Evolutionary conservation across 768 basidiomycete genomes (phyloP), one percentile per base, ranked within the genome.

Genomic region (Leccinellum rugosiceps): DNA sequence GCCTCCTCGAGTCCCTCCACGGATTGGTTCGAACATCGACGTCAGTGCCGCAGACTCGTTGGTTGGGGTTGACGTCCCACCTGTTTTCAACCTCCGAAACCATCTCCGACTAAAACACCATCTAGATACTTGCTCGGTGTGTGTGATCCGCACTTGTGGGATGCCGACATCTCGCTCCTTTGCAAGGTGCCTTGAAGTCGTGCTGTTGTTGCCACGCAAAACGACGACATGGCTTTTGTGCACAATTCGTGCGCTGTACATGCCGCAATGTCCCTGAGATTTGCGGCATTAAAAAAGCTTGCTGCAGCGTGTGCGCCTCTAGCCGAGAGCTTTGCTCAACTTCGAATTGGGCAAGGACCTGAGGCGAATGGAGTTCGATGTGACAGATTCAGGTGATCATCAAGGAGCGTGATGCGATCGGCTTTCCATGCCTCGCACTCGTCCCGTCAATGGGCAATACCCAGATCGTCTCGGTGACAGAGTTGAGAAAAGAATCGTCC

Each of bases 1-100:
- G 3, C 92, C 92, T n/a, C 92, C 92, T 56, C 92, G 84, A 21
- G 91, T 94, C n/a, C 92, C 92, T 45, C 90, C 92, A 52, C 92
- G 83, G 38, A 90, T 83, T 10, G 91, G 91, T 70, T 92, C 90
- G 63, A 90, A 92, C 90, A 92, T 43, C 9, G 41, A 43, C 41
- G 48, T 9, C 13, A 35, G 26, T 4, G 3, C 44, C 21, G 35
- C 15, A 15, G 10, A 19, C n/a, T 4, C 17, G n/a, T 17, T 23
- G 19, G 55, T 19, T 28, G 15, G 31, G 9, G 28, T 19, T 45
- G 41, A 21, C 5, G 43, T 26, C 26, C 25, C n/a, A 46, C 50
- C 7, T 17, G 4, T 15, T 34, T 68, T 70, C 31, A 28, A 35
- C 0, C 48, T 48, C 66, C 61, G 64, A 63, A 0, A 0, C 0